Evolutionary conservation across 345 rosid species (phyloP).

Genomic region (Brassica rapa): DNA sequence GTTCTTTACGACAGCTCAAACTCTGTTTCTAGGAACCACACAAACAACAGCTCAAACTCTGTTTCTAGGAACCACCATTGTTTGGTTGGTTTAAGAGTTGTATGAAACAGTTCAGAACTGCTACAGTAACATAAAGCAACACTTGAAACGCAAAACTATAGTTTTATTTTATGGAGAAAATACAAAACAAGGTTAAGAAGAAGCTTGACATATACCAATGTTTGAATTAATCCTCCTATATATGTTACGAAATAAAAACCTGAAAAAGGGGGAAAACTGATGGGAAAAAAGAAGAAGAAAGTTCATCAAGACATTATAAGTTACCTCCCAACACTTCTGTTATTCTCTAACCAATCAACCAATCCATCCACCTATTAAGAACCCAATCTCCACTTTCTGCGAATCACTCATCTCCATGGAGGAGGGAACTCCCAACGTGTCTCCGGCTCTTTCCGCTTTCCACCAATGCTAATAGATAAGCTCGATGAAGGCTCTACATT

Average conservation of each 20-base stretch:
- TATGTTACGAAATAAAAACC: slow-evolving; percentile 35
- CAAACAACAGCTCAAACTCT: too few species aligned
- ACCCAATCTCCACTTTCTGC: slow-evolving; percentile 7
- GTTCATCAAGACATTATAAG: slow-evolving; percentile 27
- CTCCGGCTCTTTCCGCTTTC: slow-evolving; percentile 85
- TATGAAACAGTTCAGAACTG: not conserved
- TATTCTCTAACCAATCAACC: slow-evolving; percentile 30
- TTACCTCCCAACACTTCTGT: slow-evolving; percentile 26
- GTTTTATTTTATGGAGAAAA: not conserved
- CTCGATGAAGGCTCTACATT: slow-evolving; percentile 57
- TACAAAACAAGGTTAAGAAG: not conserved
- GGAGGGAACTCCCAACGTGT: slow-evolving; percentile 82
- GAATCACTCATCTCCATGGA: slow-evolving; percentile 61
- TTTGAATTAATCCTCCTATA: slow-evolving; percentile 38
- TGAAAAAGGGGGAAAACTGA: slow-evolving; percentile 24
- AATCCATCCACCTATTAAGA: slow-evolving; percentile 30
- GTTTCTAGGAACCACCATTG: not conserved
- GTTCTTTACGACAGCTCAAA: not conserved
- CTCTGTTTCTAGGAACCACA: not conserved
- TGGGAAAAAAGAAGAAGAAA: not conserved
- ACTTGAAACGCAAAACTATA: not conserved
- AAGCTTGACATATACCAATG: slow-evolving; percentile 12
- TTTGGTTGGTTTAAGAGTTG: not conserved
- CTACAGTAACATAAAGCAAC: not conserved
- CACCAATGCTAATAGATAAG: slow-evolving; percentile 55